Evolutionary conservation across 257 asterid genomes (phyloP).

Genomic region (Mentha longifolia): DNA sequence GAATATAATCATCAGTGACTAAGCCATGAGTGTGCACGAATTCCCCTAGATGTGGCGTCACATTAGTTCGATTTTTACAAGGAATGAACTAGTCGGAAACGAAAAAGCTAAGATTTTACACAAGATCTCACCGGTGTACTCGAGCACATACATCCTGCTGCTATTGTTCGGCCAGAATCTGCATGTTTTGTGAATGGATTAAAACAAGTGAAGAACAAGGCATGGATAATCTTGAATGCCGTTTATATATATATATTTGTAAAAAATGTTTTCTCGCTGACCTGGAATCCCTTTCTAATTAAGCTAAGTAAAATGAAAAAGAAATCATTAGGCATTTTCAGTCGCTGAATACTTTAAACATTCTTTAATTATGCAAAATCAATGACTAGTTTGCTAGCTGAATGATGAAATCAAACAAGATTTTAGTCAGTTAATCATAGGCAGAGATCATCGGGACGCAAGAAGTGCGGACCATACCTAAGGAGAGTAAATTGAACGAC

Average conservation of each 20-base stretch:
- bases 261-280: background rate
- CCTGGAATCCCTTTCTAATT: constrained; percentile 13
- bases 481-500: background rate
- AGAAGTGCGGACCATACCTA: background rate
- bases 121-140: constrained; percentile 51
- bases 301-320: background rate
- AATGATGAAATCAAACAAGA: background rate
- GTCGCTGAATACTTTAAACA: background rate
- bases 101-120: background rate
- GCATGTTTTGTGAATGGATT: background rate
- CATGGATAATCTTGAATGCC: background rate
- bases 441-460: background rate
- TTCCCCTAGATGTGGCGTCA: constrained; percentile 42
- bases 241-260: background rate
- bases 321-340: background rate
- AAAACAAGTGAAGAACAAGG: background rate
- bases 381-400: background rate
- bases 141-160: constrained; percentile 67
- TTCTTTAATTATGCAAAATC: background rate
- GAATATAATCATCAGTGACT: constrained; percentile 49
- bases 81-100: background rate
- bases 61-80: background rate
- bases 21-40: constrained; percentile 46
- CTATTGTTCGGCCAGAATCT: constrained; percentile 71
- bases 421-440: background rate